Evolutionary conservation across 768 basidiomycete species (phyloP).

Genomic region (Phallus indusiatus): DNA sequence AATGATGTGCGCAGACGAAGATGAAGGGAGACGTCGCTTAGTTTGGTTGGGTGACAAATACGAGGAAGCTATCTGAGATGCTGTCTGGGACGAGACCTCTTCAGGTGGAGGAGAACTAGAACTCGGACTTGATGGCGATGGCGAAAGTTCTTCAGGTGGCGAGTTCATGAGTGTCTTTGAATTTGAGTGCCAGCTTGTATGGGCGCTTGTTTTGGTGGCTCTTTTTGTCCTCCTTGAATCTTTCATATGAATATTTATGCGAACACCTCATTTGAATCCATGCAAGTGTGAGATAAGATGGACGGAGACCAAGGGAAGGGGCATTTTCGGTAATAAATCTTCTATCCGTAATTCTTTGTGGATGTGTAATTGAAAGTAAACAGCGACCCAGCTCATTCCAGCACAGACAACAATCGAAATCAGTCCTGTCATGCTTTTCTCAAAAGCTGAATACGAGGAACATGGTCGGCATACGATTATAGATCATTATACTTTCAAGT

Average conservation of each 20-base stretch:
- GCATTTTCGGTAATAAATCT: constrained; percentile 47
- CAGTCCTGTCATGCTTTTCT: constrained; percentile 76
- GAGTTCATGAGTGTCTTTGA: constrained; percentile 3
- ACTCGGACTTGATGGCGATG: constrained; percentile 8
- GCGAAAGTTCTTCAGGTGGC: constrained; percentile 9
- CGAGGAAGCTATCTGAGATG: neutral
- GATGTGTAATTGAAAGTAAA: neutral
- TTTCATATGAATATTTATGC: neutral
- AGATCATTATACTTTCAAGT: constrained; percentile 70
- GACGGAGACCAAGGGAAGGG: constrained; percentile 41
- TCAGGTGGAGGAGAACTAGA: constrained; percentile 7
- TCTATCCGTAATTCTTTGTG: neutral
- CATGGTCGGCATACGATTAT: constrained; percentile 57
- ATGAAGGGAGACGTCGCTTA: constrained; percentile 6
- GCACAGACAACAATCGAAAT: constrained; percentile 65
- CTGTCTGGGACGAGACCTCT: neutral
- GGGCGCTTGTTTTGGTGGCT: too few species aligned
- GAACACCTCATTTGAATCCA: constrained; percentile 7
- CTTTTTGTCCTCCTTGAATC: too few species aligned
- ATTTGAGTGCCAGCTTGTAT: too few species aligned
- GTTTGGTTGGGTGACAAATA: constrained; percentile 1
- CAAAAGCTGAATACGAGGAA: constrained; percentile 55
- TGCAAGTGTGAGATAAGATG: constrained; percentile 4
- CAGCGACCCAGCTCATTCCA: constrained; percentile 29
- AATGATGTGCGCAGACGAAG: neutral